Conservation (phyloP, 371 early-diverging fungal species). For the Blastocladiella emersonii region DNA sequence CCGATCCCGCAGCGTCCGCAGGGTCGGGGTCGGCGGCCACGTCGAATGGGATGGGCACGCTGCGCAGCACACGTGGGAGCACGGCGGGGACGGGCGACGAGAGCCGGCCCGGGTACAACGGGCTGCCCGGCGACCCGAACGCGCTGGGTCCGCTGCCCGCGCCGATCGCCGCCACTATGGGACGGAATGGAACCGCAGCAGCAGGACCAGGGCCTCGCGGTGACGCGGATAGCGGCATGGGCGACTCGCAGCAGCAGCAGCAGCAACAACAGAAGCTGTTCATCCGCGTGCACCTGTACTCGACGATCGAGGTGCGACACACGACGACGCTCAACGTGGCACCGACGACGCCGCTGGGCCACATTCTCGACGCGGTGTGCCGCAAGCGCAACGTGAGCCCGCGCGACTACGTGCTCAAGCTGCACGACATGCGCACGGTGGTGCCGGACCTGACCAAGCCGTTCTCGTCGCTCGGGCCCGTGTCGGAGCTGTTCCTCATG, state of each 20-base stretch:
- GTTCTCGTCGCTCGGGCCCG: conserved; percentile 37
- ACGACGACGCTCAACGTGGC: conserved; percentile 75
- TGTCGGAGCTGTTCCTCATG: conserved; percentile 52
- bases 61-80: too few relatives aligned
- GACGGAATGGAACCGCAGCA: too few relatives aligned
- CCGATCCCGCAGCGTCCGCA: too few relatives aligned
- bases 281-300: conserved; percentile 42
- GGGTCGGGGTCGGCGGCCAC: too few relatives aligned
- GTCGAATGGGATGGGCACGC: too few relatives aligned
- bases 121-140: too few relatives aligned
- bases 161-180: too few relatives aligned
- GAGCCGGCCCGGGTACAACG: too few relatives aligned
- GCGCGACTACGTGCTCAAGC: conserved; percentile 64
- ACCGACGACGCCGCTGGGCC: conserved; percentile 56
- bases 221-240: too few relatives aligned
- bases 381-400: conserved; percentile 67
- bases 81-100: too few relatives aligned
- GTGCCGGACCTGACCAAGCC: conserved; percentile 54
- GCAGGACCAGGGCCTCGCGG: too few relatives aligned
- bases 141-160: too few relatives aligned
- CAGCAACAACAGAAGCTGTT: conserved; percentile 25
- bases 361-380: conserved; percentile 72
- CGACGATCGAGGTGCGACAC: conserved; percentile 50
- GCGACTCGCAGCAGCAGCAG: conserved; percentile 15
- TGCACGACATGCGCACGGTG: conserved; percentile 56